A percentile compares a stretch with the other conserved stretches of the same genome.
These are phyloP conservation scores for Jaapia argillacea DNA, from an alignment of 768 basidiomycete species.

Conservation along the genomic window DNA sequence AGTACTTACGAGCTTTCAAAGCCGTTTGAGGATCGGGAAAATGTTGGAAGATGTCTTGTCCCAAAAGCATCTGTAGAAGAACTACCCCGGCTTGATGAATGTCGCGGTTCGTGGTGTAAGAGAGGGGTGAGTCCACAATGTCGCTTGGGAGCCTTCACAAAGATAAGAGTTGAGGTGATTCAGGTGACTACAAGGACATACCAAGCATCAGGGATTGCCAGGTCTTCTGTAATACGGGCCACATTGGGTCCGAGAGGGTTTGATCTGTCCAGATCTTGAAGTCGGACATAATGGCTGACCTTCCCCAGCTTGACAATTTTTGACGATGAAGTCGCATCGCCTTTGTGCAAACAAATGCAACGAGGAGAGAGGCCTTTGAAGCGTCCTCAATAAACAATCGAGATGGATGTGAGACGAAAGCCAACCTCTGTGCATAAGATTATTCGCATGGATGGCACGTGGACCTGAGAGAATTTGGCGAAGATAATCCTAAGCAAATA, in stretches of 20 bases:
- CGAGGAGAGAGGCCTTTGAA: constrained; percentile 46
- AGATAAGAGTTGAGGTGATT: background rate
- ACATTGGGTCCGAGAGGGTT: constrained; percentile 54
- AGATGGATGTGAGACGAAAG: no score
- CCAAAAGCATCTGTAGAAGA: constrained; percentile 80
- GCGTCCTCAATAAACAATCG: background rate
- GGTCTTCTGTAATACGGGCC: constrained; percentile 16
- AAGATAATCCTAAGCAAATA: constrained; percentile 56
- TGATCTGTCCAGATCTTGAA: constrained; percentile 77
- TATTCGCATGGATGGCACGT: constrained; percentile 52
- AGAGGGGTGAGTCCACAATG: constrained; percentile 65
- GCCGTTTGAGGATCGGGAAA: constrained; percentile 49
- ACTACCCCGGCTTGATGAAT: constrained; percentile 77
- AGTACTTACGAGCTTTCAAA: constrained; percentile 47
- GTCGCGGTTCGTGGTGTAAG: constrained; percentile 72
- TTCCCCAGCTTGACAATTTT: constrained; percentile 70
- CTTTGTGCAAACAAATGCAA: constrained; percentile 49
- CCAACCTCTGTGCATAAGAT: constrained; percentile 70
- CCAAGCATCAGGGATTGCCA: constrained; percentile 35
- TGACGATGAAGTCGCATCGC: constrained; percentile 37
- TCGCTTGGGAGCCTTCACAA: constrained; percentile 70
- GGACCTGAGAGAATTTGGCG: constrained; percentile 63
- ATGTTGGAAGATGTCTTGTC: constrained; percentile 48
- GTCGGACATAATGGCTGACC: constrained; percentile 57
- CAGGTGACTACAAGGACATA: no score